A percentile compares a stretch with the other conserved stretches of the same genome.
Conservation (phyloP, 129 eudicot genomes). For the Lactuca saligna region DNA sequence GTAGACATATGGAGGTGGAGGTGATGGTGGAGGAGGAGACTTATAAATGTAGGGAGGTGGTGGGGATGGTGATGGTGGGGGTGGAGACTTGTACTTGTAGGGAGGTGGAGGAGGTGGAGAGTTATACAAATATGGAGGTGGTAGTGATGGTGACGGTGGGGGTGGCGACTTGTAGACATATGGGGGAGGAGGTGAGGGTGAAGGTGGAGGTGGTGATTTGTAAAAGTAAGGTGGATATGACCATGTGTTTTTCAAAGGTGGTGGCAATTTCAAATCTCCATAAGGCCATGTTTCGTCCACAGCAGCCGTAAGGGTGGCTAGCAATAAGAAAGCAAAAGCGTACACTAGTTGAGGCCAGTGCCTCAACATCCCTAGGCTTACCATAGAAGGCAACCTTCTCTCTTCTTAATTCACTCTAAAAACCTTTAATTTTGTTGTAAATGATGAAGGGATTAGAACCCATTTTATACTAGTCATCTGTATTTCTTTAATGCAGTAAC, state of each 20-base stretch:
- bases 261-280: slow-evolving; percentile 33
- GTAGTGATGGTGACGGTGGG: slow-evolving; percentile 18
- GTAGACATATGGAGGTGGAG: slow-evolving; percentile 26
- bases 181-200: slow-evolving; percentile 25
- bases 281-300: slow-evolving; percentile 16
- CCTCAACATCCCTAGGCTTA: slow-evolving; percentile 28
- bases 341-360: slow-evolving; percentile 48
- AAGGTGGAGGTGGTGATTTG: slow-evolving; percentile 23
- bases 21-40: neutral
- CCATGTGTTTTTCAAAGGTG: slow-evolving; percentile 20
- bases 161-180: slow-evolving; percentile 17
- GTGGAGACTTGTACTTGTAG: neutral
- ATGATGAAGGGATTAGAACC: slow-evolving; percentile 5
- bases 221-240: slow-evolving; percentile 20
- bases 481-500: slow-evolving; percentile 22
- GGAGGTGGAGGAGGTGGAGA: slow-evolving; percentile 17
- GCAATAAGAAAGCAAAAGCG: slow-evolving; percentile 32
- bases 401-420: neutral
- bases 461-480: slow-evolving; percentile 20
- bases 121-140: slow-evolving; percentile 12
- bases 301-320: slow-evolving; percentile 31
- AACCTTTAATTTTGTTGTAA: neutral
- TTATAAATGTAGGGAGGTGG: neutral
- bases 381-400: slow-evolving; percentile 21
- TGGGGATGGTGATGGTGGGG: slow-evolving; percentile 15